A percentile compares a stretch with the other conserved stretches of the same genome.
Conservation (phyloP, 148 eudicot species). For the Agrostemma githago region DNA sequence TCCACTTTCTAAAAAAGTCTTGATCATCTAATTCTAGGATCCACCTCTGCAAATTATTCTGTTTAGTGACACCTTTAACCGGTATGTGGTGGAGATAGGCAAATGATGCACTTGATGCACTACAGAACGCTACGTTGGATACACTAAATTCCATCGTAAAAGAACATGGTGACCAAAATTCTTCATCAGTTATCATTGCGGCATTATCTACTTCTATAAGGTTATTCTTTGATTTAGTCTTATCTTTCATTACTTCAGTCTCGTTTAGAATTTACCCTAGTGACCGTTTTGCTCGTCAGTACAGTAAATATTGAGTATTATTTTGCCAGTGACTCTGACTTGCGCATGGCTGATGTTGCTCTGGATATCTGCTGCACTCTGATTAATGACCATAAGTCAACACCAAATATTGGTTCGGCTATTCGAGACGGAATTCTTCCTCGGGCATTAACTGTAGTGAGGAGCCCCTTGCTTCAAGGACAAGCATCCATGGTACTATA, state of each 20-base stretch:
- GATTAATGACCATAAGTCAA: conserved; percentile 83
- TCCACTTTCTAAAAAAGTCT: conserved; percentile 4
- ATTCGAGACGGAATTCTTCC: conserved; percentile 95
- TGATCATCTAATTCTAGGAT: neutral
- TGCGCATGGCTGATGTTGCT: conserved; percentile 96
- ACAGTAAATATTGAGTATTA: neutral
- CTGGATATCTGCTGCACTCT: conserved; percentile 92
- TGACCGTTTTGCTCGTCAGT: neutral
- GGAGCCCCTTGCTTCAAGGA: conserved; percentile 94
- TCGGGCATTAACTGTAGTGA: conserved; percentile 74
- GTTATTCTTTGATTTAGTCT: conserved; percentile 29
- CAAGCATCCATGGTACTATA: conserved; percentile 81
- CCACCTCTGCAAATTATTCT: neutral
- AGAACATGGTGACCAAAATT: conserved; percentile 89
- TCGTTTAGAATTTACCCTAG: neutral
- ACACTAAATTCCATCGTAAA: conserved; percentile 78
- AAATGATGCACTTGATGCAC: conserved; percentile 51
- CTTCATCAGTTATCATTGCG: conserved; percentile 78
- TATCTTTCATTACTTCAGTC: neutral
- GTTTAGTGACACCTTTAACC: conserved; percentile 15
- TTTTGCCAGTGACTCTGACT: conserved; percentile 73
- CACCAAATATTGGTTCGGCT: conserved; percentile 62
- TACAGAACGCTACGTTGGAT: conserved; percentile 85
- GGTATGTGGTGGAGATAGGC: conserved; percentile 47
- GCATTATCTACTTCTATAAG: conserved; percentile 92